phyloP scores from a whole-genome alignment of 75 land plant genomes.

The Sequoia sempervirens region DNA sequence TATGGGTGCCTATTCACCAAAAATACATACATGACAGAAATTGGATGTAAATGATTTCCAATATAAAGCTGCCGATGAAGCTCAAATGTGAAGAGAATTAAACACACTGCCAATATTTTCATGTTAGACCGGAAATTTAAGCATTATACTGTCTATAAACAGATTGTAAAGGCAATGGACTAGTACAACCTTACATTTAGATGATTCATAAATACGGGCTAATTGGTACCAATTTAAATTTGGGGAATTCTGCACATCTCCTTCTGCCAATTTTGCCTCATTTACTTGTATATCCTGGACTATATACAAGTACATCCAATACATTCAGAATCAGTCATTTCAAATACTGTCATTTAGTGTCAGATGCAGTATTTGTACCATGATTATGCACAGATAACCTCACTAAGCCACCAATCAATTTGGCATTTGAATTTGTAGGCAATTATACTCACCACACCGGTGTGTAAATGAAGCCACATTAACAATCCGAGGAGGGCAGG shows the following conservation, averaged over 20 bases:
- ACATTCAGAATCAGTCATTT: not conserved
- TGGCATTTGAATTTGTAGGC: not conserved
- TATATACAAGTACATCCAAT: slow-evolving; percentile 18
- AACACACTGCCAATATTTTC: slow-evolving; percentile 39
- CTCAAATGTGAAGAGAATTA: slow-evolving; percentile 68
- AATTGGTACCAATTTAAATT: slow-evolving; percentile 37
- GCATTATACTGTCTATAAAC: not conserved
- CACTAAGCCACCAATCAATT: not conserved
- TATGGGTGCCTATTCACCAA: not conserved
- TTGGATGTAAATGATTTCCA: slow-evolving; percentile 13
- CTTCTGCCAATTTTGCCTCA: slow-evolving; percentile 14
- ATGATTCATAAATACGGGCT: slow-evolving; percentile 60
- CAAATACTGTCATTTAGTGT: not conserved
- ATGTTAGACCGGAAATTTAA: not conserved
- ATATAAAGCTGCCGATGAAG: slow-evolving; percentile 55
- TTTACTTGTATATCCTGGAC: slow-evolving; percentile 28
- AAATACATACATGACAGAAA: slow-evolving; percentile 63
- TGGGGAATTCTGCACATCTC: slow-evolving; percentile 12
- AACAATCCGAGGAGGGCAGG: slow-evolving; percentile 64
- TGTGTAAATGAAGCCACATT: slow-evolving; percentile 89
- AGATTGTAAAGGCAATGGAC: not conserved
- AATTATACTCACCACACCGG: slow-evolving; percentile 48
- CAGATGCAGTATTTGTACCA: not conserved
- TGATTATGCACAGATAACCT: not conserved
- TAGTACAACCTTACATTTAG: slow-evolving; percentile 56